These are phyloP conservation scores for Urtica urens DNA, from an alignment of 306 rosid genomes.

Conservation along the genomic window DNA sequence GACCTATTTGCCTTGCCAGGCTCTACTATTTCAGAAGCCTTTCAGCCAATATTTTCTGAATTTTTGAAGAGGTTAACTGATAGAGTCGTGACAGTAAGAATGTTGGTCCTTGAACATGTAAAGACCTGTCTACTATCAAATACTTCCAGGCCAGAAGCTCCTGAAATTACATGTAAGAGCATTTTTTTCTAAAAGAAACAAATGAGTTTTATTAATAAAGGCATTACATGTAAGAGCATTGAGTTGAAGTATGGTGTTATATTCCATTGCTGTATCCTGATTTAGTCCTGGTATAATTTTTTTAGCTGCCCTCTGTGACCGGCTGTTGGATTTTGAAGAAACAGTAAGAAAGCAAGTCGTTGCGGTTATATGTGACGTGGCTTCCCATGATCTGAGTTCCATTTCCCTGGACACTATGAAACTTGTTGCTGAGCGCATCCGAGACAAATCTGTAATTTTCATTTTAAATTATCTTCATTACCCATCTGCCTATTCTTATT, in stretches of 20 bases:
- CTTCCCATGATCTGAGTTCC: conserved; percentile 52
- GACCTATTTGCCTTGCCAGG: conserved; percentile 75
- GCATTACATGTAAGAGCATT: no score
- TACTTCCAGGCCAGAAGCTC: conserved; percentile 70
- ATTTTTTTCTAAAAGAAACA: neutral
- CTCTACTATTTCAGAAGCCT: conserved; percentile 60
- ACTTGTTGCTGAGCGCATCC: conserved; percentile 93
- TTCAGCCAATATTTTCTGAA: conserved; percentile 87
- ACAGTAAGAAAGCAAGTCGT: conserved; percentile 92
- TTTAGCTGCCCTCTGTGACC: conserved; percentile 88
- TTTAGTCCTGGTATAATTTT: conserved; percentile 23
- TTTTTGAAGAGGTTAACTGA: conserved; percentile 91
- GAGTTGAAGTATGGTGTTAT: no score
- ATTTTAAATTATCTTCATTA: conserved; percentile 7
- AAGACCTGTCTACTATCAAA: conserved; percentile 65
- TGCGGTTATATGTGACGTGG: conserved; percentile 85
- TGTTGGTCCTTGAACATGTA: conserved; percentile 82
- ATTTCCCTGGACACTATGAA: conserved; percentile 69
- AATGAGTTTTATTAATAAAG: neutral
- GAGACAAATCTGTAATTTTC: conserved; percentile 86
- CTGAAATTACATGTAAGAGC: conserved; percentile 71
- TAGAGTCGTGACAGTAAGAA: conserved; percentile 76
- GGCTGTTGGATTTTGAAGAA: conserved; percentile 92
- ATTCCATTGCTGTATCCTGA: conserved; percentile 17
- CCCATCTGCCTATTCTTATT: conserved; percentile 13